phyloP scores from a whole-genome alignment of 148 eudicot genomes.

The Gaultheria prostrata region DNA sequence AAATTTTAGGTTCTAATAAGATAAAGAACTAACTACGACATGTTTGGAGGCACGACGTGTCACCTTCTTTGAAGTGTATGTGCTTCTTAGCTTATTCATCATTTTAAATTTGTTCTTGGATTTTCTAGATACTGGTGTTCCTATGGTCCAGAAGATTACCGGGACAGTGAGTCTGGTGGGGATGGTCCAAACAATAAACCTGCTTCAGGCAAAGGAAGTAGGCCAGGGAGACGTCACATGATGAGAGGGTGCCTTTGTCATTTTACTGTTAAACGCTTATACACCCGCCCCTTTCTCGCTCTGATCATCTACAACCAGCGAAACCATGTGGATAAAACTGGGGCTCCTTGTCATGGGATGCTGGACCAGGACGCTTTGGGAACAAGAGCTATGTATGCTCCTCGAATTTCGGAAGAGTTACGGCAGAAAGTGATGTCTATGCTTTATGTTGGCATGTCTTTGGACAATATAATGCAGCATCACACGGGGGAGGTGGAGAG shows the following conservation, averaged over 20 bases:
- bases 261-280: constrained; percentile 35
- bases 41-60: not conserved
- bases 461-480: constrained; percentile 30
- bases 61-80: not conserved
- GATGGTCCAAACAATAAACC: constrained; percentile 27
- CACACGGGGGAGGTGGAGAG: constrained; percentile 32
- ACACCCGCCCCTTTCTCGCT: constrained; percentile 32
- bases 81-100: not conserved
- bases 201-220: constrained; percentile 35
- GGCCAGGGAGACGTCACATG: constrained; percentile 35
- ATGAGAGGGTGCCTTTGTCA: constrained; percentile 41
- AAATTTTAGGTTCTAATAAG: not conserved
- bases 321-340: constrained; percentile 30
- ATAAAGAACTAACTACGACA: not conserved
- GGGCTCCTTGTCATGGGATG: constrained; percentile 33
- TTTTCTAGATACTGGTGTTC: constrained; percentile 36
- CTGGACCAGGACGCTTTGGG: constrained; percentile 34
- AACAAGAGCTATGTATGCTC: constrained; percentile 41
- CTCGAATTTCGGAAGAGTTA: constrained; percentile 33
- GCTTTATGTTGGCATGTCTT: constrained; percentile 32
- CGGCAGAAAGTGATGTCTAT: constrained; percentile 35
- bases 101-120: not conserved
- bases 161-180: constrained; percentile 24
- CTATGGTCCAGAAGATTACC: constrained; percentile 36
- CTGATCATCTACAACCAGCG: constrained; percentile 35